Evolutionary conservation across 2,329 filamentous ascomycete genomes (phyloP).

Genomic region (Rhynchosporium agropyri): DNA sequence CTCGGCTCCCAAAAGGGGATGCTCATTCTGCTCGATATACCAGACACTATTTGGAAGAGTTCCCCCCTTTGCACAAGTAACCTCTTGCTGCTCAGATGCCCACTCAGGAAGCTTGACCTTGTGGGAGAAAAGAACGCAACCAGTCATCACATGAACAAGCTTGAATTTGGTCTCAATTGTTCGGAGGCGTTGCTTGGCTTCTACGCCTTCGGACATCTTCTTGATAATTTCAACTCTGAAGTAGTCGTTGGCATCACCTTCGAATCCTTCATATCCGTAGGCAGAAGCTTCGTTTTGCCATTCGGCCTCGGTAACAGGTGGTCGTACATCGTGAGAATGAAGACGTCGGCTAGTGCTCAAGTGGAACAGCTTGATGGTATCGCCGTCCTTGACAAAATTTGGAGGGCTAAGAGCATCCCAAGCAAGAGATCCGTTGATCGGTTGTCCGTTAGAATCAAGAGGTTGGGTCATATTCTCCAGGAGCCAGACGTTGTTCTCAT

Average conservation of each 20-base stretch:
- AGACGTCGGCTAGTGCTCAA: conserved; percentile 80
- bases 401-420: conserved; percentile 75
- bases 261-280: conserved; percentile 95
- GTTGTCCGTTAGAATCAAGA: conserved; percentile 71
- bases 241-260: conserved; percentile 93
- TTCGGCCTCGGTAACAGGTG: conserved; percentile 82
- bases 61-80: conserved; percentile 91
- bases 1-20: conserved; percentile 72
- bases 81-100: conserved; percentile 98
- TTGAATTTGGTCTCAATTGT: conserved; percentile 98
- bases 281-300: conserved; percentile 97
- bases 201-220: conserved; percentile 75
- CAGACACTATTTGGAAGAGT: conserved; percentile 95
- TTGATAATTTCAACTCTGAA: conserved; percentile 96
- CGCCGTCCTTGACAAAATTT: conserved; percentile 75
- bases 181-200: conserved; percentile 81
- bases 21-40: conserved; percentile 92
- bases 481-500: conserved; percentile 95
- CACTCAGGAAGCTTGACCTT: conserved; percentile 98
- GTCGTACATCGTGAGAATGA: conserved; percentile 93
- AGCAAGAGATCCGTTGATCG: conserved; percentile 77
- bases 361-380: conserved; percentile 83
- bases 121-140: conserved; percentile 94
- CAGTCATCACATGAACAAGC: conserved; percentile 94
- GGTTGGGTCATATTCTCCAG: conserved; percentile 97